Percentiles rank a stretch among this genome's conserved stretches.
phyloP scores from a whole-genome alignment of 768 basidiomycete genomes.

The Pleurotus eryngii region DNA sequence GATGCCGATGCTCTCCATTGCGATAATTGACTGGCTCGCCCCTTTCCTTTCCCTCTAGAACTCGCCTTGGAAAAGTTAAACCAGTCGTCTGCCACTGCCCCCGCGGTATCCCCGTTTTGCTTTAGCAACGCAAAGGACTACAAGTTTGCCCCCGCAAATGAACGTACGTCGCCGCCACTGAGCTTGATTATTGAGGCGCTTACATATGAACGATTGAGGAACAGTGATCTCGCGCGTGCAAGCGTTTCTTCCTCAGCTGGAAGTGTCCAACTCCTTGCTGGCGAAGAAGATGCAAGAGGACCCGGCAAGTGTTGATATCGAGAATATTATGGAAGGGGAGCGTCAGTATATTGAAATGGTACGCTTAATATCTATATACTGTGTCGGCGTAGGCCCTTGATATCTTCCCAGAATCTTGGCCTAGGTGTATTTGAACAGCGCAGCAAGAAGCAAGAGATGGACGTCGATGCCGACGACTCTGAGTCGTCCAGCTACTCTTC shows the following conservation, averaged over 20 bases:
- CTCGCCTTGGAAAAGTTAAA: slow-evolving; percentile 3
- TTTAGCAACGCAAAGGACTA: not conserved
- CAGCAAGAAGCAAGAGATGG: slow-evolving; percentile 13
- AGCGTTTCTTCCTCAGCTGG: slow-evolving; percentile 64
- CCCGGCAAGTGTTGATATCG: slow-evolving; percentile 66
- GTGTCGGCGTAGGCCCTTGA: not conserved
- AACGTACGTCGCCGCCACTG: not conserved
- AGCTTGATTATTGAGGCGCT: not conserved
- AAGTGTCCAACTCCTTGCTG: slow-evolving; percentile 60
- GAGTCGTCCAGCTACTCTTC: slow-evolving; percentile 20
- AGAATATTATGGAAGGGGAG: slow-evolving; percentile 48
- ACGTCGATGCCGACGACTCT: slow-evolving; percentile 17
- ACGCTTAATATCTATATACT: slow-evolving; percentile 10
- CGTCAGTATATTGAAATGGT: slow-evolving; percentile 68
- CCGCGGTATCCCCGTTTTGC: not conserved
- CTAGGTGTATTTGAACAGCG: slow-evolving; percentile 53
- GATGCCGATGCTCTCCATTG: not conserved
- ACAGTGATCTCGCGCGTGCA: slow-evolving; percentile 66
- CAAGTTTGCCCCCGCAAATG: not conserved
- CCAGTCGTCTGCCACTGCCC: not conserved
- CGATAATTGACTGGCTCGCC: not conserved
- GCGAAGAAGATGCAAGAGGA: slow-evolving; percentile 40
- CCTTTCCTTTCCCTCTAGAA: not conserved
- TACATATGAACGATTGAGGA: not conserved
- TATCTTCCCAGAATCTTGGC: slow-evolving; percentile 50